Base-by-base conservation (phyloP, 2,329 filamentous ascomycete species). In the Passalora sequoiae region DNA sequence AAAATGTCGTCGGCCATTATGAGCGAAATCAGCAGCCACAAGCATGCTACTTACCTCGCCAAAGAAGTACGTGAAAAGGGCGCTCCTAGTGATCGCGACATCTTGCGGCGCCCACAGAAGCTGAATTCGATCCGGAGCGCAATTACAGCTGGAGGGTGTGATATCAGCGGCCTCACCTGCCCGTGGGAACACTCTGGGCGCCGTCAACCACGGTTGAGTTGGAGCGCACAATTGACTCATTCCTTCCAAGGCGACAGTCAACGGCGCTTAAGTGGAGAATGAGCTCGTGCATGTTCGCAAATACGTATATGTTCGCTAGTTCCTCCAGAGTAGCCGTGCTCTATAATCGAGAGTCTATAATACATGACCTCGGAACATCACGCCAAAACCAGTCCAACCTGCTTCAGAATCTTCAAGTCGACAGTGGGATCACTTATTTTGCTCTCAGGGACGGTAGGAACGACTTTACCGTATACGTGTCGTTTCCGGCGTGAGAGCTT, bases 281-380 rank as follows among this genome's bases (percentile, higher is more conserved):
- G 91, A 97, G 64, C 72, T 97, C 8, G 57, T 86, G 94, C 57
- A 96, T 97, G 86, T 95, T 97, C 64, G 88, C 89, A 54, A 97
- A 97, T 60, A 91, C 92, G 13, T 85, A 96, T 66, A 97, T 98
- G 92, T 98, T 95, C 72, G n/a, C n/a, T n/a, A n/a, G n/a, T n/a
- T n/a, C n/a, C n/a, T n/a, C n/a, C n/a, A n/a, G n/a, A n/a, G n/a
- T n/a, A n/a, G n/a, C n/a, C n/a, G n/a, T n/a, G n/a, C n/a, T n/a
- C n/a, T n/a, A n/a, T n/a, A n/a, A n/a, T n/a, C n/a, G n/a, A n/a
- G n/a, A n/a, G n/a, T n/a, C n/a, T n/a, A n/a, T n/a, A n/a, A n/a
- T n/a, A n/a, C n/a, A n/a, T n/a, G n/a, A n/a, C n/a, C n/a, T n/a
- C n/a, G n/a, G n/a, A n/a, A n/a, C n/a, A n/a, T n/a, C n/a, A n/a